Base-by-base conservation (phyloP, 2,329 filamentous ascomycete species). In the Massarina eburnea region DNA sequence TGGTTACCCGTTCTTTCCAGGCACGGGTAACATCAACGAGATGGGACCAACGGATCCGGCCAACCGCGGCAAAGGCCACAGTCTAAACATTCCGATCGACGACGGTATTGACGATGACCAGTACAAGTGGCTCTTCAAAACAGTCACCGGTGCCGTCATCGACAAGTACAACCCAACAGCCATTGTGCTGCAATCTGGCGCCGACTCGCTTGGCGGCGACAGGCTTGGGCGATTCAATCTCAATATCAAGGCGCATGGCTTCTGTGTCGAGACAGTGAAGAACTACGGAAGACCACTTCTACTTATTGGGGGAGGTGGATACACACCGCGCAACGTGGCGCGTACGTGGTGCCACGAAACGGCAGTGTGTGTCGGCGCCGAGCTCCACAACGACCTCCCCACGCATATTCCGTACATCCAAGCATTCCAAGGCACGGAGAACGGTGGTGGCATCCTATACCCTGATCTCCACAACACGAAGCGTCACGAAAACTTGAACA, bases 341-440 rank as follows among this genome's bases (percentile, higher is more conserved):
- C 87, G 94, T 43, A 91, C 92, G 22, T 99, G 94, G 94, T 90
- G 91, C 19, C 92, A 95, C 72, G 94, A 99, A 74, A 99, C 94
- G 10, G 88, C 88, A 49, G 89, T 97, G 57, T 90, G 90, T 49
- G 88, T 95, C 52, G 84, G 85, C 56, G 79, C 86, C 52, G 80
- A 82, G 46, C 85, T 96, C 52, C 75, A 81, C 66, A 81, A 86
- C 15, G 80, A 83, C 10, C 85, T 97, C 21, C 92, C 94, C 0
- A 73, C 81, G 27, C 85, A 95, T 60, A 84, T 92, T 7, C 89
- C 91, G 0, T 95, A 92, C 77, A 84, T 91, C 46, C 85, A 89
- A 52, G 91, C 95, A 52, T 99, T 99, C 72, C 61, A 69, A 42
- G 83, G 88, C 37, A 86, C 90, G 33, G 88, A 94, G 51, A 91